phyloP scores from a whole-genome alignment of 768 basidiomycete species.

The Suillus weaverae region DNA sequence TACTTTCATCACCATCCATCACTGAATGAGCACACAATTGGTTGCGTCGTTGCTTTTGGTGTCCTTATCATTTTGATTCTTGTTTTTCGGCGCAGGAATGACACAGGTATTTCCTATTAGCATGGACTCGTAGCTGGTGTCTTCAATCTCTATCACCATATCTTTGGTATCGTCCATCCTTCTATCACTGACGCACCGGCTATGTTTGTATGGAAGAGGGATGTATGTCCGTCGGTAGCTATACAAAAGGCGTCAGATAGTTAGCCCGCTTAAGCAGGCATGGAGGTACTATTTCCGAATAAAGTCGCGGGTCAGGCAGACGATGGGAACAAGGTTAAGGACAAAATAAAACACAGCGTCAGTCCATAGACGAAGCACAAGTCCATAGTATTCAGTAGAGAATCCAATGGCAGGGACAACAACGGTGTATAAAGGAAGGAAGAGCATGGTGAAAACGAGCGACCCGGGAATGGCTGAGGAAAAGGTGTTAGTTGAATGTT shows the following conservation, averaged over 20 bases:
- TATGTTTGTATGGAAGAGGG: slow-evolving; percentile 93
- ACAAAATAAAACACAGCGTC: slow-evolving; percentile 88
- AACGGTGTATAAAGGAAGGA: slow-evolving; percentile 86
- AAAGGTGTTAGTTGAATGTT: slow-evolving; percentile 11
- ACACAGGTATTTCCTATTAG: too few species aligned
- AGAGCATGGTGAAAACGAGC: slow-evolving; percentile 94
- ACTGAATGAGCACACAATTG: too few species aligned
- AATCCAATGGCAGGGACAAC: slow-evolving; percentile 86
- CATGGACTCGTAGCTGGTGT: too few species aligned
- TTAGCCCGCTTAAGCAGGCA: slow-evolving; percentile 3
- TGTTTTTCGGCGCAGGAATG: too few species aligned
- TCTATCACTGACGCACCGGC: too few species aligned
- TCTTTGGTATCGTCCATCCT: too few species aligned
- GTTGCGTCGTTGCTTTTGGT: too few species aligned
- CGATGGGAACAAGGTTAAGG: slow-evolving; percentile 76
- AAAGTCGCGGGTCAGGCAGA: slow-evolving; percentile 87
- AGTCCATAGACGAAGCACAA: slow-evolving; percentile 89
- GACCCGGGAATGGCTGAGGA: slow-evolving; percentile 90
- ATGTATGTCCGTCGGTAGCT: slow-evolving; percentile 91
- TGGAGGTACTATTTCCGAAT: slow-evolving; percentile 89
- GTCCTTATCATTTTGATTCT: too few species aligned
- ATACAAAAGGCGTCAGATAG: not conserved
- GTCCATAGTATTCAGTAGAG: slow-evolving; percentile 83
- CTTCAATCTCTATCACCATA: too few species aligned
- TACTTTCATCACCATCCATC: too few species aligned